phyloP scores from a whole-genome alignment of 2,329 filamentous ascomycete genomes.

The Sporothrix inflata region DNA sequence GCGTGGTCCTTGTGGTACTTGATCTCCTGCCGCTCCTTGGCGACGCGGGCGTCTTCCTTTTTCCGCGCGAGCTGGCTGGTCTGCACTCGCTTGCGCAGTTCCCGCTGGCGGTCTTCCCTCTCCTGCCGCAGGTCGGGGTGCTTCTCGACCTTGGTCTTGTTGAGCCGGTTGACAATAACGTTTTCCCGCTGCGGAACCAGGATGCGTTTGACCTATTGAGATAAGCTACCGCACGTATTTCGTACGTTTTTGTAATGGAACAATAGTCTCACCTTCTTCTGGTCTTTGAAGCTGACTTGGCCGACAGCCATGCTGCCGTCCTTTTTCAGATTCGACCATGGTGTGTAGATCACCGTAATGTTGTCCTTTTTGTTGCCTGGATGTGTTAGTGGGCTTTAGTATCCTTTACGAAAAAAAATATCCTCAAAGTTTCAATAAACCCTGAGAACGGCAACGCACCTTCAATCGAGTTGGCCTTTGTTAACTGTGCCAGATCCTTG shows the following conservation, averaged over 20 bases:
- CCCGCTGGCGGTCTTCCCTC: slow-evolving; percentile 73
- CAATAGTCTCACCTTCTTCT: slow-evolving; percentile 61
- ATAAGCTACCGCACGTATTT: too few relatives aligned
- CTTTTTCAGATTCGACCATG: slow-evolving; percentile 92
- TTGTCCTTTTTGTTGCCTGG: slow-evolving; percentile 98
- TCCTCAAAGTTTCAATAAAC: background rate
- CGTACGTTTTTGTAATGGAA: too few relatives aligned
- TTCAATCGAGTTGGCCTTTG: slow-evolving; percentile 98
- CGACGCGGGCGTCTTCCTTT: slow-evolving; percentile 73
- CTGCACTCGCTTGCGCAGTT: slow-evolving; percentile 73
- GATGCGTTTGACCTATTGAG: slow-evolving; percentile 70
- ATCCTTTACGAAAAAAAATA: background rate
- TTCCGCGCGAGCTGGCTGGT: slow-evolving; percentile 65
- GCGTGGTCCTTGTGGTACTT: slow-evolving; percentile 98
- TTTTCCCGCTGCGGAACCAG: slow-evolving; percentile 83
- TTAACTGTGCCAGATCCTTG: slow-evolving; percentile 91
- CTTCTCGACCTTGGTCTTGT: slow-evolving; percentile 92
- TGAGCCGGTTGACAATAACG: slow-evolving; percentile 91
- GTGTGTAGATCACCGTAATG: slow-evolving; percentile 94
- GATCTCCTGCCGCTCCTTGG: slow-evolving; percentile 82
- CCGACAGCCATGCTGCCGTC: slow-evolving; percentile 94
- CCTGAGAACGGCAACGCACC: slow-evolving; percentile 62
- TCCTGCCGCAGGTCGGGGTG: slow-evolving; percentile 82
- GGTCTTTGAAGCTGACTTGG: slow-evolving; percentile 93
- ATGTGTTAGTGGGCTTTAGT: background rate